Evolutionary conservation across 2,329 filamentous ascomycete genomes (phyloP).

Genomic region (Cryoendolithus antarcticus): DNA sequence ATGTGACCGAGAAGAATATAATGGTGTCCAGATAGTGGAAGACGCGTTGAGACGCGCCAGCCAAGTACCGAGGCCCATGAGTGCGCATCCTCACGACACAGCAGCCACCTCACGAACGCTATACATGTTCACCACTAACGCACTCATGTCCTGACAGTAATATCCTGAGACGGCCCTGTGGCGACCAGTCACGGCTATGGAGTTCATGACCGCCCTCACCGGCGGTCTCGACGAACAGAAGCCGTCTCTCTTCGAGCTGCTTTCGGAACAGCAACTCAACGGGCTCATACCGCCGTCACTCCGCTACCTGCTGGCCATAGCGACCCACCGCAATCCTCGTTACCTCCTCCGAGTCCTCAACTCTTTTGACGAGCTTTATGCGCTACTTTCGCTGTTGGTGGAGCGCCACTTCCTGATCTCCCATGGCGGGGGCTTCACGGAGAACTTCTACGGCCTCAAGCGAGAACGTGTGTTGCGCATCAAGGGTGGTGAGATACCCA

Average conservation of each 20-base stretch:
- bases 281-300: slow-evolving; percentile 84
- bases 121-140: no score
- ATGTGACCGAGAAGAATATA: no score
- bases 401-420: slow-evolving; percentile 88
- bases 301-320: slow-evolving; percentile 84
- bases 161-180: no score
- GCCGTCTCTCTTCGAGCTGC: slow-evolving; percentile 79
- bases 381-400: slow-evolving; percentile 67
- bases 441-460: slow-evolving; percentile 96
- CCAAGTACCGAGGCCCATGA: no score
- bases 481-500: slow-evolving; percentile 64
- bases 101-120: no score
- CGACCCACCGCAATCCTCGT: slow-evolving; percentile 86
- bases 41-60: no score
- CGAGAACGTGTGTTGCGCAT: slow-evolving; percentile 69
- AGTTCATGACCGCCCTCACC: slow-evolving; percentile 76
- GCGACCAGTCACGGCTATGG: slow-evolving; percentile 46
- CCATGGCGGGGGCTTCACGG: slow-evolving; percentile 86
- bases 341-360: slow-evolving; percentile 92
- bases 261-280: slow-evolving; percentile 88
- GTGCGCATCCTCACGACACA: no score
- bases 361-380: slow-evolving; percentile 94
- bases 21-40: no score
- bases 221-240: slow-evolving; percentile 80
- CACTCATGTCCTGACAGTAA: no score